Percentiles rank a stretch among this genome's conserved stretches.
Conservation (phyloP, 2,329 filamentous ascomycete genomes). For the Pseudogymnoascus sp. region DNA sequence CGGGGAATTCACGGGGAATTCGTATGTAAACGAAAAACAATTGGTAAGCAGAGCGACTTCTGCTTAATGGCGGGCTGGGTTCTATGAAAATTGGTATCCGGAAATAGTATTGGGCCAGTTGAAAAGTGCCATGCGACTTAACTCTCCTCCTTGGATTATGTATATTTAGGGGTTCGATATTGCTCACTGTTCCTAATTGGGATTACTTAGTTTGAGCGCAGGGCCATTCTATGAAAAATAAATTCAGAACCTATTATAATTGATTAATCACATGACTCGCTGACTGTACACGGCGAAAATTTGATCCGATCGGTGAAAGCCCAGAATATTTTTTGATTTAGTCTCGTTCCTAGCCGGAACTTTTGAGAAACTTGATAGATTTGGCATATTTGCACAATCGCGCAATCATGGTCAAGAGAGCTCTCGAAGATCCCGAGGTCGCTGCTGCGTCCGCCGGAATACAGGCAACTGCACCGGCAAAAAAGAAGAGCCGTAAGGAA, state of each 20-base stretch:
- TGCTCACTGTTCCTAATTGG: conserved; percentile 7
- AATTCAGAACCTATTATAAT: conserved; percentile 6
- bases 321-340: conserved; percentile 8
- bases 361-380: conserved; percentile 7
- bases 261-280: conserved; percentile 2
- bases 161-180: conserved; percentile 10
- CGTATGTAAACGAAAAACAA: conserved; percentile 4
- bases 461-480: conserved; percentile 10
- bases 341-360: neutral
- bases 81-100: conserved; percentile 5
- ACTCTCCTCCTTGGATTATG: conserved; percentile 5
- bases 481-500: conserved; percentile 27
- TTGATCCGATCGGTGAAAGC: conserved; percentile 7
- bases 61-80: conserved; percentile 8
- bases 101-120: neutral
- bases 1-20: neutral
- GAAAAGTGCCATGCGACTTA: neutral
- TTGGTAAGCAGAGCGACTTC: neutral
- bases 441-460: conserved; percentile 12
- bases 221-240: conserved; percentile 3
- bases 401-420: conserved; percentile 27
- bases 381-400: conserved; percentile 9
- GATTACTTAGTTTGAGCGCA: conserved; percentile 8
- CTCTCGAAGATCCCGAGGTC: conserved; percentile 25
- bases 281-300: conserved; percentile 8